Evolutionary conservation across 2,329 filamentous ascomycete species (phyloP).

Genomic region (Lasiodiplodia sp.): DNA sequence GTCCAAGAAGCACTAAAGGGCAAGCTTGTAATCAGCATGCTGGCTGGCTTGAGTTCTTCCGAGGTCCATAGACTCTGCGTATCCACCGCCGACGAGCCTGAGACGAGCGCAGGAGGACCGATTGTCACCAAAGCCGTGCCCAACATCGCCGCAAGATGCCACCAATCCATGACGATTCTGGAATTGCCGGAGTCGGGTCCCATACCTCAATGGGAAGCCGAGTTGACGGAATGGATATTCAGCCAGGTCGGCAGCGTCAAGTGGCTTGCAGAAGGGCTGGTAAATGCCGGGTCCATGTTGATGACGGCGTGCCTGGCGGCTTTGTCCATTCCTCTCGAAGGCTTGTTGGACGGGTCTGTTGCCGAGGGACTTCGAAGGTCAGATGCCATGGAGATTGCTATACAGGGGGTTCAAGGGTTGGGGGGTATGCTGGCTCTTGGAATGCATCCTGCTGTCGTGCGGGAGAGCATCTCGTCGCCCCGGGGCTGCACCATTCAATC

Average conservation of each 20-base stretch:
- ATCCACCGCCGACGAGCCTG: background rate
- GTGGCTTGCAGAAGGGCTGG: background rate
- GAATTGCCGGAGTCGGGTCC: background rate
- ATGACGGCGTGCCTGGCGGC: conserved; percentile 5
- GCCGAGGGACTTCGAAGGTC: background rate
- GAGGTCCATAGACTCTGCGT: background rate
- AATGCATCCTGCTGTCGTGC: background rate
- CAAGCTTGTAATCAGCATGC: conserved; percentile 4
- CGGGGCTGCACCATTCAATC: background rate
- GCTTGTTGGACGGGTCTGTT: background rate
- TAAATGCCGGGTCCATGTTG: background rate
- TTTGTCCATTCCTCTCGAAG: background rate
- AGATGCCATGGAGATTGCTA: background rate
- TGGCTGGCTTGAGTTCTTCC: background rate
- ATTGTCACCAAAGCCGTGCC: conserved; percentile 2
- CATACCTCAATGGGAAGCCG: background rate
- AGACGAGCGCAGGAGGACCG: background rate
- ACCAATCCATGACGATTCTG: conserved; percentile 6
- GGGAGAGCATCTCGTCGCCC: conserved; percentile 4
- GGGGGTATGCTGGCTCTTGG: background rate
- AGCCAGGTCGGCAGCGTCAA: background rate
- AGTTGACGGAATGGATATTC: background rate
- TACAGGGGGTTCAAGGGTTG: background rate
- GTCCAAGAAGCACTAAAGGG: background rate
- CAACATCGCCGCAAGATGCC: background rate